Evolutionary conservation across 805 yeast genomes (phyloP).

Genomic region (Ogataea neopini): DNA sequence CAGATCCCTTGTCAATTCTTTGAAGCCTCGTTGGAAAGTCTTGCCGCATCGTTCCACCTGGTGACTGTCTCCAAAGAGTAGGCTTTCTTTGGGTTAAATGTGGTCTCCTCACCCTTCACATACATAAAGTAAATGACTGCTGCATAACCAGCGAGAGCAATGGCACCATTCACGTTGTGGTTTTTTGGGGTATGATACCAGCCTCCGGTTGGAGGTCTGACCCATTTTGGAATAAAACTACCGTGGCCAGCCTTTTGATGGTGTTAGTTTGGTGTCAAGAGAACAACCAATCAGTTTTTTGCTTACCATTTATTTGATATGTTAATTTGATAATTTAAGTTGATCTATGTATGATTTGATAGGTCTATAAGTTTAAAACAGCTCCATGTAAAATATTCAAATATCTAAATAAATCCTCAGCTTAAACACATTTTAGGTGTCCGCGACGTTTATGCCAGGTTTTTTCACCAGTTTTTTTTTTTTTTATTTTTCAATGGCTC

Average conservation of each 20-base stretch:
- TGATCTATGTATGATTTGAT: not conserved
- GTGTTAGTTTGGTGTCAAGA: not conserved
- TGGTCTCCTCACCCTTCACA: constrained; percentile 39
- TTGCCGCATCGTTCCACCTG: constrained; percentile 51
- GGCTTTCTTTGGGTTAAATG: constrained; percentile 38
- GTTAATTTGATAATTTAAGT: too few species aligned
- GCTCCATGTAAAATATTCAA: not conserved
- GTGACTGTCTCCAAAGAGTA: constrained; percentile 41
- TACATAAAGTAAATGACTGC: constrained; percentile 36
- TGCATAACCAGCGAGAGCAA: constrained; percentile 42
- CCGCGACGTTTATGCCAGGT: constrained; percentile 9
- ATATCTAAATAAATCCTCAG: not conserved
- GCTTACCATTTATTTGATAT: not conserved
- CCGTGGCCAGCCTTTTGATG: constrained; percentile 19
- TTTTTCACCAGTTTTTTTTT: constrained; percentile 17
- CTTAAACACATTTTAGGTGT: constrained; percentile 6
- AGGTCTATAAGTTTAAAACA: not conserved
- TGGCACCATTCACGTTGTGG: constrained; percentile 44
- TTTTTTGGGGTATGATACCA: constrained; percentile 57
- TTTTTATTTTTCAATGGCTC: constrained; percentile 9
- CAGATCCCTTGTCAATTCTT: constrained; percentile 10
- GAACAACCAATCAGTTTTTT: too few species aligned
- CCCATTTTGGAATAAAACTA: constrained; percentile 34
- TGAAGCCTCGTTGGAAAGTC: constrained; percentile 8
- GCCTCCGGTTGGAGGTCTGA: constrained; percentile 52